phyloP scores from a whole-genome alignment of 768 basidiomycete genomes.

The Naganishia vishniacii region DNA sequence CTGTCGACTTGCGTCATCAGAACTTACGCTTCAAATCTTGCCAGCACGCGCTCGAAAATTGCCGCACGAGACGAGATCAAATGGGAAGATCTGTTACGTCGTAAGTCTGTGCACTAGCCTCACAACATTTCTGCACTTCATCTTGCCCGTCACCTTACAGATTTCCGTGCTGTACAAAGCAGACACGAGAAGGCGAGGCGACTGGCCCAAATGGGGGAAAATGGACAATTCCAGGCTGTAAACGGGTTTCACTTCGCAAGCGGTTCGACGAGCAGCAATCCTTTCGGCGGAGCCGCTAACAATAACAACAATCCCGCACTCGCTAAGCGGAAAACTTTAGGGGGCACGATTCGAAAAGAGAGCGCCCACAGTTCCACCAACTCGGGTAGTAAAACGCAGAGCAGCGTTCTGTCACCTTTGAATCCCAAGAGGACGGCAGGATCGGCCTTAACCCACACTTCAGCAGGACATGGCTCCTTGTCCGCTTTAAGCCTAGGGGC shows the following conservation, averaged over 20 bases:
- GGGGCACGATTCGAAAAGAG: constrained; percentile 30
- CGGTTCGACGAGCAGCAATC: constrained; percentile 38
- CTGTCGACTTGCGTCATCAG: constrained; percentile 20
- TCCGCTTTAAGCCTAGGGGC: constrained; percentile 25
- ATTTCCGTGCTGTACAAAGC: constrained; percentile 83
- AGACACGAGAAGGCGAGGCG: constrained; percentile 88
- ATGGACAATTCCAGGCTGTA: constrained; percentile 31
- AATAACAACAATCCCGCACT: constrained; percentile 15
- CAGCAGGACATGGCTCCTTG: constrained; percentile 3
- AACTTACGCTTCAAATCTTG: constrained; percentile 28
- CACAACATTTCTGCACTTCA: neutral
- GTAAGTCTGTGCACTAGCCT: constrained; percentile 30
- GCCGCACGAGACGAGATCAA: constrained; percentile 82
- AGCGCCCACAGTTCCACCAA: constrained; percentile 10
- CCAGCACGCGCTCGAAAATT: constrained; percentile 65
- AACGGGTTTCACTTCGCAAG: constrained; percentile 39
- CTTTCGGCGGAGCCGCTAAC: constrained; percentile 27
- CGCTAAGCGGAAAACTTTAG: constrained; percentile 31
- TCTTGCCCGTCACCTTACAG: constrained; percentile 18
- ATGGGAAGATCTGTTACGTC: constrained; percentile 87
- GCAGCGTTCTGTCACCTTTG: constrained; percentile 37
- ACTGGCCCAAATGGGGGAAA: constrained; percentile 65
- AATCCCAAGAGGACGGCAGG: constrained; percentile 39
- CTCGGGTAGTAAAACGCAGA: constrained; percentile 20
- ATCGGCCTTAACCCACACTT: constrained; percentile 1